These are phyloP conservation scores for Eustoma russellianum DNA, from an alignment of 257 asterid species.

Conservation along the genomic window DNA sequence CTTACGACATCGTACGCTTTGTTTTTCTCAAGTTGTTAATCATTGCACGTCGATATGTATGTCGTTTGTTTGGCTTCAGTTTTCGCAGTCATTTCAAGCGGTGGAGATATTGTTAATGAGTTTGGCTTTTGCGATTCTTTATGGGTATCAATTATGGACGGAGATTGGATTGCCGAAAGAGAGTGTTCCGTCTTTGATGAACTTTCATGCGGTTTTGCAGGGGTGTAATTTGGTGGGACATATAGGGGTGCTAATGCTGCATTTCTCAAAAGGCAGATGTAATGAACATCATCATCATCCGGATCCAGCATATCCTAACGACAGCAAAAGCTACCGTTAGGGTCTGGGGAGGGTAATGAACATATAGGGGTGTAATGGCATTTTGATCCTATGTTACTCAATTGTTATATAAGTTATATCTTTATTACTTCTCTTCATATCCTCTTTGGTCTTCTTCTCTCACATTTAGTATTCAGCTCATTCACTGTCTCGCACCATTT, in stretches of 20 bases:
- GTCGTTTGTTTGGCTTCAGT: constrained; percentile 72
- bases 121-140: constrained; percentile 24
- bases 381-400: too few species aligned
- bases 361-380: too few species aligned
- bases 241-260: constrained; percentile 43
- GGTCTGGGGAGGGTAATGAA: too few species aligned
- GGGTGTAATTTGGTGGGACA: constrained; percentile 39
- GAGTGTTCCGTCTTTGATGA: constrained; percentile 29
- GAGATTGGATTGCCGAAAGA: constrained; percentile 32
- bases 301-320: too few species aligned
- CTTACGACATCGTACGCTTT: constrained; percentile 22
- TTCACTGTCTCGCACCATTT: too few species aligned
- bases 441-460: too few species aligned
- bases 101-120: constrained; percentile 49
- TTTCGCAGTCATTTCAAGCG: constrained; percentile 68
- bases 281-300: too few species aligned
- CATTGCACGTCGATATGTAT: constrained; percentile 42
- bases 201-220: constrained; percentile 37
- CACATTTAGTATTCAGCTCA: too few species aligned
- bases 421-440: too few species aligned
- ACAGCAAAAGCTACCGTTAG: too few species aligned
- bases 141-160: constrained; percentile 38
- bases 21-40: constrained; percentile 32
- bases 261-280: constrained; percentile 67
- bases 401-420: too few species aligned